Evolutionary conservation across 164 flowering plant species (phyloP).

Genomic region (Piper longum): DNA sequence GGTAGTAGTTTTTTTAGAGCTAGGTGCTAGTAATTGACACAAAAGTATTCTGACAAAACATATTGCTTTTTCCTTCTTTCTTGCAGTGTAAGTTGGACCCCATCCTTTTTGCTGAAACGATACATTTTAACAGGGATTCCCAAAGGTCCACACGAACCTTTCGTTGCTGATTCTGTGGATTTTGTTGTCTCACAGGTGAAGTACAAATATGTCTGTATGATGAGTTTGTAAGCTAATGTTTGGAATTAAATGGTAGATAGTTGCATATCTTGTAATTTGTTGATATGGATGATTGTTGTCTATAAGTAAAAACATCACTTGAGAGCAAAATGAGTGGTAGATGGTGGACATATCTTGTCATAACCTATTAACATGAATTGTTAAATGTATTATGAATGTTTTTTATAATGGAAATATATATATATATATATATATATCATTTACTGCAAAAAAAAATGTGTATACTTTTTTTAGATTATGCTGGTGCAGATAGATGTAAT

Average conservation of each 20-base stretch:
- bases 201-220: background rate
- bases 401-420: too few species aligned
- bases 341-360: too few species aligned
- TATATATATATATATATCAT: too few species aligned
- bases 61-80: slow-evolving; percentile 7
- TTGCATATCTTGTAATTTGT: background rate
- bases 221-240: background rate
- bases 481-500: too few species aligned
- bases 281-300: too few species aligned
- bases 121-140: slow-evolving; percentile 82
- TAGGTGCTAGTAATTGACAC: too few species aligned
- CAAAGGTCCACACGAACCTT: slow-evolving; percentile 96
- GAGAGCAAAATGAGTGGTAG: too few species aligned
- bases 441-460: too few species aligned
- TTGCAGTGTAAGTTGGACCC: slow-evolving; percentile 89
- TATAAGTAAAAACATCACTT: too few species aligned
- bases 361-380: too few species aligned
- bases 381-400: too few species aligned
- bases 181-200: slow-evolving; percentile 94
- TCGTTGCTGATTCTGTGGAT: slow-evolving; percentile 96
- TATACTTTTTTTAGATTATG: too few species aligned
- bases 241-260: background rate
- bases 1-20: background rate
- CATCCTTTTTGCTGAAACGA: slow-evolving; percentile 88
- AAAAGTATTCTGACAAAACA: slow-evolving; percentile 1